Base-by-base conservation (phyloP, 345 rosid species). In the Moringa oleifera region DNA sequence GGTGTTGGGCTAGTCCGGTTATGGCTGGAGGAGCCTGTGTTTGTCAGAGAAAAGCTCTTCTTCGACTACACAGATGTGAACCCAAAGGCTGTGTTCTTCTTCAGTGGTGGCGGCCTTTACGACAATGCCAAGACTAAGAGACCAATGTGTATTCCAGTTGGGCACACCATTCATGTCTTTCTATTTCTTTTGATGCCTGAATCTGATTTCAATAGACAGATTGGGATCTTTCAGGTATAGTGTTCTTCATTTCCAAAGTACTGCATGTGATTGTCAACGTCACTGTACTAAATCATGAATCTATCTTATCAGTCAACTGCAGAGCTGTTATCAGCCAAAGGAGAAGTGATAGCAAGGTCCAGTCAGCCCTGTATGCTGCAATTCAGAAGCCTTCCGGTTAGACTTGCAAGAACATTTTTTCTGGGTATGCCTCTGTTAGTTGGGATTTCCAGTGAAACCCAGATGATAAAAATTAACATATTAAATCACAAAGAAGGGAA, bases 171-270 rank as follows among this genome's bases (percentile, higher is more conserved):
- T 61, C 73, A 80, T 60, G 84, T 85, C 25, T 80, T 79, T 23
- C 36, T 93, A 74, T 23, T 53, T 18, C 75, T 93, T 59, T 68
- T 84, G 78, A 69, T 90, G 87, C 97, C 97, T 22, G 97, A 90
- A 53, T 93, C 96, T 58, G 83, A 88, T 62, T 71, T 77, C 67
- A 93, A 88, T 64, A 61, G 77, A 64, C 76, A 81, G 9, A 41
- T 86, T 50, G 96, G 96, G 0, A 67, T 86, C 9, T 90, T 93
- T 66, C 99, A 86, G 87, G 96, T 84, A 62, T 61, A n/a, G n/a
- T n/a, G n/a, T n/a, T n/a, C n/a, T n/a, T n/a, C n/a, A n/a, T n/a
- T n/a, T n/a, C n/a, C n/a, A n/a, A n/a, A n/a, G n/a, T n/a, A n/a
- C n/a, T n/a, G n/a, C n/a, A n/a, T n/a, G n/a, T 33, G 11, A 33